Percentiles rank a stretch among this genome's conserved stretches.
These are phyloP conservation scores for Plantago elongata DNA, from an alignment of 257 asterid genomes.

Conservation along the genomic window DNA sequence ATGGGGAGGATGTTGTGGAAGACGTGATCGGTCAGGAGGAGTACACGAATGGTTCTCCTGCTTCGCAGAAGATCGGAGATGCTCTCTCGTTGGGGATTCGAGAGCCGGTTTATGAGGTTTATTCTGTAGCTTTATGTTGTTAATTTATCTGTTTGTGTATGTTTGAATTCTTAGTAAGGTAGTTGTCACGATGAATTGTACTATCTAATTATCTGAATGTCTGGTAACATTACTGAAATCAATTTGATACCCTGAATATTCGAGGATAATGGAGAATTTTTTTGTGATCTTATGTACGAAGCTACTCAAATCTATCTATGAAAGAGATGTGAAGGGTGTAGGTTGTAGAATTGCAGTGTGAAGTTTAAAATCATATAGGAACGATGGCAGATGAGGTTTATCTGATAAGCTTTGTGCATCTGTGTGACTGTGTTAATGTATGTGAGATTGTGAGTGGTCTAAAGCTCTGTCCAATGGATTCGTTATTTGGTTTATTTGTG, in stretches of 20 bases:
- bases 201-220: too few species aligned
- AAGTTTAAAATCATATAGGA: neutral
- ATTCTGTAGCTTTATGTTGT: neutral
- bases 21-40: constrained; percentile 40
- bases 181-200: constrained; percentile 11
- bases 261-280: constrained; percentile 6
- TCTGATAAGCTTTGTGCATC: too few species aligned
- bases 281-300: neutral
- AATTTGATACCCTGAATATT: neutral
- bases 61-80: constrained; percentile 56
- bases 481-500: too few species aligned
- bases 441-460: too few species aligned
- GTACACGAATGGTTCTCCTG: constrained; percentile 36
- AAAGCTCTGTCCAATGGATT: neutral
- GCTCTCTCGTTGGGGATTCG: constrained; percentile 81
- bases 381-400: too few species aligned
- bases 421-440: neutral
- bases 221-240: neutral
- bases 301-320: neutral
- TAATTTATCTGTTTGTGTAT: neutral
- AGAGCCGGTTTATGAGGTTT: constrained; percentile 91
- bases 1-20: constrained; percentile 29
- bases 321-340: neutral
- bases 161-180: neutral
- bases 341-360: too few species aligned